Evolutionary conservation across 1,284 basidiomycete genomes (phyloP), one percentile per base, ranked within the genome.

Genomic region (Leccinum subrobustum): DNA sequence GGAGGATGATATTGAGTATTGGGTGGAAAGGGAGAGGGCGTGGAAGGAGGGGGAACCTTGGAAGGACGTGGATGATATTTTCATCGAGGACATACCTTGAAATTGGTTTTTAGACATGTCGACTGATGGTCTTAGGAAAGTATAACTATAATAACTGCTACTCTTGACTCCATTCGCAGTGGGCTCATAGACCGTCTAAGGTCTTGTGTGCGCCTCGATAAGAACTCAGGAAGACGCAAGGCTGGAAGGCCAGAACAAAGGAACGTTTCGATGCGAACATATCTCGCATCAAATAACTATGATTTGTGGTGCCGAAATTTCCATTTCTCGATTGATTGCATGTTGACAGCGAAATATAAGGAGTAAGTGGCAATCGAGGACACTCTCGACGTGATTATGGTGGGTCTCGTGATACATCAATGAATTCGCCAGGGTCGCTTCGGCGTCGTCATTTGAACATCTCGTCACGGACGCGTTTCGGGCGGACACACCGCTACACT

Each of bases 51-150:
- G 68, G 25, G 61, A 37, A 68, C 52, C 66, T 11, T 95, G 92
- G 92, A 81, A 79, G 59, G 83, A 81, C 23, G 91, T 96, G 4
- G 90, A 93, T 47, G 74, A 79, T 50, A 94, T 96, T 66, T 96
- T 95, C 77, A 87, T 93, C 58, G 86, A 91, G 18, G 73, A 75
- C 60, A 54, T 55, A n/a, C 48, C 25, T 50, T 50, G 25, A 27
- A 27, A 8, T 27, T n/a, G 4, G 44, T 47, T 50, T 16, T 16
- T 50, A 25, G 20, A 47, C 9, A 18, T 6, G 11, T 44, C 42
- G 42, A 20, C 11, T 20, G 44, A 44, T 20, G 1, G 6, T 11
- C 6, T 47, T 20, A 12, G 5, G 18, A 47, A 20, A 47, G 44
- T 47, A 47, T 20, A 44, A 44, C n/a, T 44, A 44, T 44, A 16